Conservation (phyloP, 1,139 yeast species). For the Saccharomycopsis phalli region DNA sequence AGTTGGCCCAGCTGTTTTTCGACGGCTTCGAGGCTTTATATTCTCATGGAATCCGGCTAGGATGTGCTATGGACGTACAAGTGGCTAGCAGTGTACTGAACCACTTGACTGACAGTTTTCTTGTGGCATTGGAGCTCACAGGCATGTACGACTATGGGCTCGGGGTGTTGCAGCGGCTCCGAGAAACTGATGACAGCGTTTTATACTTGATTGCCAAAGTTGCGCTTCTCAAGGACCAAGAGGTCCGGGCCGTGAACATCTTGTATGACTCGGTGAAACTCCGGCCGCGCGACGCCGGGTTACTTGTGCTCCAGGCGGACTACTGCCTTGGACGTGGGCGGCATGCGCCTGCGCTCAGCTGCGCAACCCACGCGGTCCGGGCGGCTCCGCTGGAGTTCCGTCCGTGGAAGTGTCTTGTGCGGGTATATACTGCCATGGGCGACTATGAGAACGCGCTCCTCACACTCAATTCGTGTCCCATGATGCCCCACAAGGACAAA, state of each 20-base stretch:
- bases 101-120: slow-evolving; percentile 73
- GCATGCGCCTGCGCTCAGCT: slow-evolving; percentile 64
- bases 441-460: slow-evolving; percentile 81
- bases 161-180: slow-evolving; percentile 43
- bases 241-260: slow-evolving; percentile 63
- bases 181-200: slow-evolving; percentile 40
- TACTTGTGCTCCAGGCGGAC: slow-evolving; percentile 53
- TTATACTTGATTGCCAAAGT: slow-evolving; percentile 61
- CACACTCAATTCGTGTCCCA: slow-evolving; percentile 88
- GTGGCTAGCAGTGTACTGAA: slow-evolving; percentile 61
- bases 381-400: slow-evolving; percentile 87
- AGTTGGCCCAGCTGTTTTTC: slow-evolving; percentile 49
- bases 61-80: slow-evolving; percentile 58
- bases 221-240: slow-evolving; percentile 60
- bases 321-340: slow-evolving; percentile 64
- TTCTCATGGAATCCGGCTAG: slow-evolving; percentile 47
- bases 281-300: slow-evolving; percentile 56
- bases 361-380: slow-evolving; percentile 76
- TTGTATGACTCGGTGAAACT: slow-evolving; percentile 52
- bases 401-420: slow-evolving; percentile 80
- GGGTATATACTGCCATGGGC: slow-evolving; percentile 63
- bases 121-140: slow-evolving; percentile 62
- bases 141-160: slow-evolving; percentile 59
- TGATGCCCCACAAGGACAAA: slow-evolving; percentile 77
- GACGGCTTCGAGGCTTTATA: slow-evolving; percentile 61